phyloP scores from a whole-genome alignment of 768 basidiomycete genomes.

The Naganishia antarctica region DNA sequence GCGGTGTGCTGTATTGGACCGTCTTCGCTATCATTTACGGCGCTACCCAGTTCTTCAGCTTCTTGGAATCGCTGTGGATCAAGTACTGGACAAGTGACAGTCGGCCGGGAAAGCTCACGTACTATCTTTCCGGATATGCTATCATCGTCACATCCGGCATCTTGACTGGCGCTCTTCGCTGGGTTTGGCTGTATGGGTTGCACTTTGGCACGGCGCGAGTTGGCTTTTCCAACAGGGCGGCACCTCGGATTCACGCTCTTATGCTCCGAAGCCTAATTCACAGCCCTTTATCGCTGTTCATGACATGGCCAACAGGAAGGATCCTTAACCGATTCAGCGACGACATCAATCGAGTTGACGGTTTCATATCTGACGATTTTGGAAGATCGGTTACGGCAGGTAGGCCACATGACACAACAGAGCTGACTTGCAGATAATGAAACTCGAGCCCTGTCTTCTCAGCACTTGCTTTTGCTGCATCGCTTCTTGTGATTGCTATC shows the following conservation, averaged over 20 bases:
- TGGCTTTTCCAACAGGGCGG: slow-evolving; percentile 18
- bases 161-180: slow-evolving; percentile 30
- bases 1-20: slow-evolving; percentile 40
- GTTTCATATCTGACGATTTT: slow-evolving; percentile 36
- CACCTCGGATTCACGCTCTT: slow-evolving; percentile 9
- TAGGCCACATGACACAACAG: too few relatives aligned
- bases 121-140: slow-evolving; percentile 36
- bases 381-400: slow-evolving; percentile 29
- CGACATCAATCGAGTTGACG: slow-evolving; percentile 39
- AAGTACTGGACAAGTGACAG: slow-evolving; percentile 40
- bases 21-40: slow-evolving; percentile 33
- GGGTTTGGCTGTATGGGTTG: slow-evolving; percentile 46
- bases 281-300: slow-evolving; percentile 36
- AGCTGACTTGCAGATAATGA: too few relatives aligned
- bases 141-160: slow-evolving; percentile 21
- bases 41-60: slow-evolving; percentile 27
- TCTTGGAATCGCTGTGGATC: slow-evolving; percentile 32
- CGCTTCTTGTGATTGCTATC: slow-evolving; percentile 12
- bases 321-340: slow-evolving; percentile 43
- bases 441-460: not conserved
- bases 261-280: slow-evolving; percentile 20
- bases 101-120: slow-evolving; percentile 29
- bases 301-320: slow-evolving; percentile 19
- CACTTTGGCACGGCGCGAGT: not conserved
- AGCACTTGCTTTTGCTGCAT: slow-evolving; percentile 8